Conservation (phyloP, 2,329 filamentous ascomycete species). For the Penicillium sp. region DNA sequence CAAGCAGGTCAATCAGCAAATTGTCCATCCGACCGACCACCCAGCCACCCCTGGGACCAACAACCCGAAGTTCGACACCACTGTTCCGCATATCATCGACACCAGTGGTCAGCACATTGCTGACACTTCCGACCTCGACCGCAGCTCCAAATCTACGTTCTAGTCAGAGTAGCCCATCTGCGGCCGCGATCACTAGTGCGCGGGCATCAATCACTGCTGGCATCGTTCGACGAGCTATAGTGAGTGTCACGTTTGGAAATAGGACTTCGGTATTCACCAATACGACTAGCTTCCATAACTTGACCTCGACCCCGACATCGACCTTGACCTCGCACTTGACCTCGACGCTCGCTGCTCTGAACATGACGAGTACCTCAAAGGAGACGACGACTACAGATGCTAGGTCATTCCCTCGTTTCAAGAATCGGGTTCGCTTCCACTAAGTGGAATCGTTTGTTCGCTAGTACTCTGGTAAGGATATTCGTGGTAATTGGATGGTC, state of each 20-base stretch:
- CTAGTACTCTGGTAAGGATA: background rate
- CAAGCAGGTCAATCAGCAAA: background rate
- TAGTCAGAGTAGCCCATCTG: background rate
- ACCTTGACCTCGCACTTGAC: background rate
- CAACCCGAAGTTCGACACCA: conserved; percentile 6
- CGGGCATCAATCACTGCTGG: conserved; percentile 7
- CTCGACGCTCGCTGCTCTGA: background rate
- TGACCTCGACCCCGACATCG: conserved; percentile 1
- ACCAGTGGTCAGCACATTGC: conserved; percentile 3
- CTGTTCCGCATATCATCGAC: background rate
- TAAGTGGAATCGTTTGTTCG: background rate
- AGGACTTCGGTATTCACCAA: conserved; percentile 16
- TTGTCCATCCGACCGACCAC: background rate
- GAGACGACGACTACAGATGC: background rate
- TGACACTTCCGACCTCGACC: conserved; percentile 2
- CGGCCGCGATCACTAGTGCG: background rate
- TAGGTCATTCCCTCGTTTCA: background rate
- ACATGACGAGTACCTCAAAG: background rate
- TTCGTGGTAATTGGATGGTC: background rate
- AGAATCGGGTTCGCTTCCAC: background rate
- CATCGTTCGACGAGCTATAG: conserved; percentile 12
- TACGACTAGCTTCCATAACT: conserved; percentile 14
- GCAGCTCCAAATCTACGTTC: background rate
- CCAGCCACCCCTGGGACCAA: background rate
- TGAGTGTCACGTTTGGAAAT: conserved; percentile 3